phyloP scores from a whole-genome alignment of 2,329 filamentous ascomycete genomes.

The Drechslerella coelobrocha region DNA sequence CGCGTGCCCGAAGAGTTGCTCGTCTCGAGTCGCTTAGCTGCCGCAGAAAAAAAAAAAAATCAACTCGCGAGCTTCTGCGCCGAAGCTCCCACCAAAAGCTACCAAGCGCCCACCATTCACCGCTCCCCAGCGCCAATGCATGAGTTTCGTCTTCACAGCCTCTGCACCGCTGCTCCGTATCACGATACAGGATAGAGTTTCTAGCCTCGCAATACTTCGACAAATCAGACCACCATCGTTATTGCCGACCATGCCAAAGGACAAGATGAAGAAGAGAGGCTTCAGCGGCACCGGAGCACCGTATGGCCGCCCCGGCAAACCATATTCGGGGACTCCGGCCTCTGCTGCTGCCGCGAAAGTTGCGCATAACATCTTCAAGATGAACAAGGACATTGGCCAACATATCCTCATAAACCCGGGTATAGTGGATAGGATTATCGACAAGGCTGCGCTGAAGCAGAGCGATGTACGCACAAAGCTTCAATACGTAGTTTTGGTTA shows the following conservation, averaged over 20 bases:
- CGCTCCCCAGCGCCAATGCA: constrained; percentile 45
- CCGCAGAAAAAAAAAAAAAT: constrained; percentile 31
- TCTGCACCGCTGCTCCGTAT: constrained; percentile 38
- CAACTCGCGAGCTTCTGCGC: constrained; percentile 15
- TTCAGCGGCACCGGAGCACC: constrained; percentile 31
- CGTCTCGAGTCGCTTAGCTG: constrained; percentile 24
- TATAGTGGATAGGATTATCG: constrained; percentile 79
- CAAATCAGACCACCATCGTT: constrained; percentile 5
- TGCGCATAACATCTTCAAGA: constrained; percentile 90
- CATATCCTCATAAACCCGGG: constrained; percentile 94
- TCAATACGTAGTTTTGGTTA: no score
- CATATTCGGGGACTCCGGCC: constrained; percentile 52
- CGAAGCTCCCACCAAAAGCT: constrained; percentile 19
- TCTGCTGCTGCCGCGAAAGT: constrained; percentile 61
- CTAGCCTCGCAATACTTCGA: background rate
- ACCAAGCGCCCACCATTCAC: constrained; percentile 6
- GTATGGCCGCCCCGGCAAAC: constrained; percentile 30
- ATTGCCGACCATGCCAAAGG: constrained; percentile 37
- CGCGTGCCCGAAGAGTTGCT: background rate
- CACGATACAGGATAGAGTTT: constrained; percentile 49
- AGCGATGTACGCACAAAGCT: constrained; percentile 67
- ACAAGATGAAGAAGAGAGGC: constrained; percentile 31
- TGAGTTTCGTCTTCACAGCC: constrained; percentile 46
- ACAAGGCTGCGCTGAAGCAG: constrained; percentile 88
- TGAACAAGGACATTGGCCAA: constrained; percentile 88